These are phyloP conservation scores for Xylariaceae sp. DNA, from an alignment of 2,329 filamentous ascomycete genomes.

Conservation along the genomic window DNA sequence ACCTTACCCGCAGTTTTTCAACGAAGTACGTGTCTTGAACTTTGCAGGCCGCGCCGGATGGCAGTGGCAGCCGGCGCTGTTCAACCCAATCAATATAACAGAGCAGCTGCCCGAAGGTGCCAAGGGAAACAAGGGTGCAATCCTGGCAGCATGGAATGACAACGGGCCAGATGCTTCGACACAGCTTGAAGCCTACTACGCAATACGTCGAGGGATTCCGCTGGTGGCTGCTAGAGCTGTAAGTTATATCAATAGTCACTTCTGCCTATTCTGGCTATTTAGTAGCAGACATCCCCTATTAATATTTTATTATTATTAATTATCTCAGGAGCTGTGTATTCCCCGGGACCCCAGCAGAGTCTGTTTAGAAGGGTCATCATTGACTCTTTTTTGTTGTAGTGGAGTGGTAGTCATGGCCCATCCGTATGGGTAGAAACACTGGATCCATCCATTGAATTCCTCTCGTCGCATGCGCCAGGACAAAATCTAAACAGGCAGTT, in stretches of 20 bases:
- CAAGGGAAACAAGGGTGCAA: constrained; percentile 43
- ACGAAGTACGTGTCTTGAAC: constrained; percentile 49
- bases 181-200: constrained; percentile 54
- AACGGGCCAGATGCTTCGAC: constrained; percentile 55
- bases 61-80: constrained; percentile 54
- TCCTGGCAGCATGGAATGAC: constrained; percentile 55
- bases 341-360: too few relatives aligned
- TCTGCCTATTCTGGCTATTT: too few relatives aligned
- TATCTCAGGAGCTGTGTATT: too few relatives aligned
- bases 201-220: constrained; percentile 52
- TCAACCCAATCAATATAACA: constrained; percentile 50
- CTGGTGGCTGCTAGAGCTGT: constrained; percentile 48
- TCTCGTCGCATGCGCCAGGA: constrained; percentile 46
- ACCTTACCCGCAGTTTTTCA: constrained; percentile 54
- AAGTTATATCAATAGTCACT: too few relatives aligned
- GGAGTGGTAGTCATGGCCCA: constrained; percentile 47
- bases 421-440: constrained; percentile 38
- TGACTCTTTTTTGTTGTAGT: too few relatives aligned
- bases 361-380: too few relatives aligned
- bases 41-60: constrained; percentile 49
- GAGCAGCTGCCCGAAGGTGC: constrained; percentile 44
- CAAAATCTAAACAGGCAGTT: constrained; percentile 52
- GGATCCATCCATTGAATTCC: constrained; percentile 44
- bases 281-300: too few relatives aligned
- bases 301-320: too few relatives aligned